Conservation (phyloP, 106 monocot genomes). For the Allium sativum region DNA sequence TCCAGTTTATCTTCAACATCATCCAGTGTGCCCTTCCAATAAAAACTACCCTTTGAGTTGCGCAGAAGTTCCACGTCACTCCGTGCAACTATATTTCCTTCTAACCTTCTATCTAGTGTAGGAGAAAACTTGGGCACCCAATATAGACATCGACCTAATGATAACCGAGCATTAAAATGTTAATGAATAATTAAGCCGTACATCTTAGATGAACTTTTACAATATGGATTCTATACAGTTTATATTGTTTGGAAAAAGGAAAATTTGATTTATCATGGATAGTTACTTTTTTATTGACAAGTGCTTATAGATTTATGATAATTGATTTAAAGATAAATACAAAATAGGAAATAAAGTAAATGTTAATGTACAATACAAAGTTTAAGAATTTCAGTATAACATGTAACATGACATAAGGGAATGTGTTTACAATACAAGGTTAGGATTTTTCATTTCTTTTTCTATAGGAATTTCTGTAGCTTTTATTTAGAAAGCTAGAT, state of each 20-base stretch:
- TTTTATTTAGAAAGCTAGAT: too few relatives aligned
- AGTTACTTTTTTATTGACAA: neutral
- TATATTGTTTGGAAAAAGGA: neutral
- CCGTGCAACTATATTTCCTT: conserved; percentile 56
- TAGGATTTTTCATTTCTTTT: neutral
- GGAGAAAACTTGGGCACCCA: conserved; percentile 77
- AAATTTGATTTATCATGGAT: neutral
- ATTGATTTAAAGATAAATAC: neutral
- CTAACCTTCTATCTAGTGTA: conserved; percentile 64
- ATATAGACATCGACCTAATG: conserved; percentile 60
- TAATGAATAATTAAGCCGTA: neutral
- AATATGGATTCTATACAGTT: too few relatives aligned
- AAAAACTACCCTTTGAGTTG: conserved; percentile 43
- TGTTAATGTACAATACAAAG: neutral
- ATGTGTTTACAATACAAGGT: neutral
- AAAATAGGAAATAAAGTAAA: neutral
- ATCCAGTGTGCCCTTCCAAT: conserved; percentile 71
- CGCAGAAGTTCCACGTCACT: conserved; percentile 51
- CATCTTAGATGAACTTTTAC: neutral
- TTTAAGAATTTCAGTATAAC: neutral
- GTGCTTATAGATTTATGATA: neutral
- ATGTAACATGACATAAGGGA: too few relatives aligned
- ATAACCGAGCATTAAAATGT: neutral
- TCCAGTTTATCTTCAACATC: conserved; percentile 79
- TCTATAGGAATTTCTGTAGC: neutral